These are phyloP conservation scores for Oryza rufipogon DNA, from an alignment of 176 grass and related monocot genomes.

Conservation along the genomic window DNA sequence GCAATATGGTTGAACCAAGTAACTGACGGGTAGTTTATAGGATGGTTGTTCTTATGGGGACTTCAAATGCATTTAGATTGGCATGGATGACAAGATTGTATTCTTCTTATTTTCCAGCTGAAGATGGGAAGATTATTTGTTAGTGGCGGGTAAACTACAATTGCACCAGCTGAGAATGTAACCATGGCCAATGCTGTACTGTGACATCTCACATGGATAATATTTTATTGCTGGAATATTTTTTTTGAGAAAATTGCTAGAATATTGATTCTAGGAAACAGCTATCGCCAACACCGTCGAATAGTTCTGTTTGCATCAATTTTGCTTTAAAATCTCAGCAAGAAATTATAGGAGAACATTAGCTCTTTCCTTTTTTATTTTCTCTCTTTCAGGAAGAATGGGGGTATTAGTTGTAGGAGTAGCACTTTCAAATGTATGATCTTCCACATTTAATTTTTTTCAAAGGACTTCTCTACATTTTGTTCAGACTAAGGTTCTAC, in stretches of 20 bases:
- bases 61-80: neutral
- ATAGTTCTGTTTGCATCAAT: neutral
- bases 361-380: neutral
- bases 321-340: neutral
- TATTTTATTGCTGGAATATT: neutral
- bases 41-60: neutral
- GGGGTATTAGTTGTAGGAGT: neutral
- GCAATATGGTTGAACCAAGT: neutral
- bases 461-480: neutral
- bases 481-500: neutral
- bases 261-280: neutral
- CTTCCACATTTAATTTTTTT: neutral
- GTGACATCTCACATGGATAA: neutral
- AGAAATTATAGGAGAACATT: neutral
- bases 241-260: neutral
- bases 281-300: neutral
- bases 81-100: neutral
- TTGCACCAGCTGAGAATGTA: neutral
- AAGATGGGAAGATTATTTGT: neutral
- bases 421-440: neutral
- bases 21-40: neutral
- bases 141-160: neutral
- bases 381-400: neutral
- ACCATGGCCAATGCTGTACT: neutral
- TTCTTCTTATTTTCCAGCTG: neutral